Conservation (phyloP, 208 protist species). For the Angomonas deanei region DNA sequence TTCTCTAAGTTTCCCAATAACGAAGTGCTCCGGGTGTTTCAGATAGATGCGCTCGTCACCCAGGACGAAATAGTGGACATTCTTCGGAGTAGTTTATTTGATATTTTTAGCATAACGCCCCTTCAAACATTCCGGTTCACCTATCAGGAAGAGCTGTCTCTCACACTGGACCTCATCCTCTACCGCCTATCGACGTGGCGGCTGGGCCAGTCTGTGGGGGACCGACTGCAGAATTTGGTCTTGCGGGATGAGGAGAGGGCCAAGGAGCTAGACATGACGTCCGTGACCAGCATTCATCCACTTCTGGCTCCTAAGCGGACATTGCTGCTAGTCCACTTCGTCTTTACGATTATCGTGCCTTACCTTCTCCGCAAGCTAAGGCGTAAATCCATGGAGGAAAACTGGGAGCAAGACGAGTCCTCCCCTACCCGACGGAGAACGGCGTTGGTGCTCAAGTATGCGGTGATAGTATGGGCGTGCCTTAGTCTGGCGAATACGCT, state of each 20-base stretch:
- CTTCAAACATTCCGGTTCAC: slow-evolving; percentile 65
- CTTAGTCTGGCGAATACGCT: slow-evolving; percentile 78
- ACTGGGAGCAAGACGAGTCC: slow-evolving; percentile 53
- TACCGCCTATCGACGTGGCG: slow-evolving; percentile 75
- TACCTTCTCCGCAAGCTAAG: slow-evolving; percentile 77
- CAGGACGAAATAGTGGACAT: slow-evolving; percentile 81
- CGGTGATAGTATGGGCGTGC: slow-evolving; percentile 38
- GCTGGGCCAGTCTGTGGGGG: slow-evolving; percentile 63
- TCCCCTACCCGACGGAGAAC: slow-evolving; percentile 21
- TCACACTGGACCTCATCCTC: slow-evolving; percentile 56
- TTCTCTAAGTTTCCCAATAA: slow-evolving; percentile 75
- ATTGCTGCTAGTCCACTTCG: slow-evolving; percentile 60
- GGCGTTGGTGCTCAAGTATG: slow-evolving; percentile 41
- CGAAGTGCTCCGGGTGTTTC: slow-evolving; percentile 76
- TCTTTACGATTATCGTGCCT: slow-evolving; percentile 66
- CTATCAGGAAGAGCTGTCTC: slow-evolving; percentile 76
- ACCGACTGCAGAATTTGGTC: slow-evolving; percentile 82
- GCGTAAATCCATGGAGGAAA: slow-evolving; percentile 59
- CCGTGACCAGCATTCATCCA: slow-evolving; percentile 44
- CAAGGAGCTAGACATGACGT: slow-evolving; percentile 27
- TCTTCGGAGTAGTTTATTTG: slow-evolving; percentile 51
- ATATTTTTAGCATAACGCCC: slow-evolving; percentile 58
- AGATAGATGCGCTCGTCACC: slow-evolving; percentile 61
- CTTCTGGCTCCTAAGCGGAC: slow-evolving; percentile 55
- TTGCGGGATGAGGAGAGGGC: slow-evolving; percentile 73